A percentile compares a stretch with the other conserved stretches of the same genome.
Conservation (phyloP, 768 basidiomycete species). For the Inosperma sp. region DNA sequence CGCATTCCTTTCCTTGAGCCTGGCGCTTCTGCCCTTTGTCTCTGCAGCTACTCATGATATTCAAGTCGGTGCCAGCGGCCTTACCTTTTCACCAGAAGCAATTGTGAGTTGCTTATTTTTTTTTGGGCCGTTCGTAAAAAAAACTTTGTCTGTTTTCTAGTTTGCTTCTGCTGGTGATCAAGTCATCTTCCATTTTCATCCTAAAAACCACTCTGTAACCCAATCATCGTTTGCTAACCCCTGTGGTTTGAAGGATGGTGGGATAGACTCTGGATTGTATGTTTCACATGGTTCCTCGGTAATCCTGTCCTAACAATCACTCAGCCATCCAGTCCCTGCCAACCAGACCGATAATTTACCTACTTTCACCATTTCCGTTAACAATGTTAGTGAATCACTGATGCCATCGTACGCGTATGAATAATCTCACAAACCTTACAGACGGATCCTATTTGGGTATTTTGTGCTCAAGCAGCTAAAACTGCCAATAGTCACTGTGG, state of each 20-base stretch:
- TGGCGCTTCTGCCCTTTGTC: slow-evolving; percentile 48
- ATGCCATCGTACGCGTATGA: background rate
- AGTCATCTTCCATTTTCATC: slow-evolving; percentile 57
- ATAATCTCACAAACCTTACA: slow-evolving; percentile 18
- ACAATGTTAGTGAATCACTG: slow-evolving; percentile 32
- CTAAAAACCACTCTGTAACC: slow-evolving; percentile 53
- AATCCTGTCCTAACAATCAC: background rate
- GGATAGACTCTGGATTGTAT: slow-evolving; percentile 56
- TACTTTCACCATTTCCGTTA: slow-evolving; percentile 49
- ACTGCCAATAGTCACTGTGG: slow-evolving; percentile 56
- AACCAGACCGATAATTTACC: slow-evolving; percentile 47
- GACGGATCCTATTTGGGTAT: slow-evolving; percentile 57
- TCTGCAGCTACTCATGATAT: slow-evolving; percentile 48
- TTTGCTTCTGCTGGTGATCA: slow-evolving; percentile 49
- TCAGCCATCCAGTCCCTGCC: slow-evolving; percentile 48
- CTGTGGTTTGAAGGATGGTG: slow-evolving; percentile 49
- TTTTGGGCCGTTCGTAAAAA: background rate
- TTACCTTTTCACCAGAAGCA: slow-evolving; percentile 48
- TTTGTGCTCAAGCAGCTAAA: slow-evolving; percentile 49
- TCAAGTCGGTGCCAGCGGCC: slow-evolving; percentile 46
- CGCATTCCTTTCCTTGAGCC: slow-evolving; percentile 40
- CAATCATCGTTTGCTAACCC: slow-evolving; percentile 50
- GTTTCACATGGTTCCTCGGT: slow-evolving; percentile 21
- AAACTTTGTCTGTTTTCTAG: slow-evolving; percentile 23
- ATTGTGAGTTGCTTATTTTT: slow-evolving; percentile 36